Percentiles rank a stretch among this genome's conserved stretches.
phyloP scores from a whole-genome alignment of 768 basidiomycete genomes.

The Podaxis sp. region DNA sequence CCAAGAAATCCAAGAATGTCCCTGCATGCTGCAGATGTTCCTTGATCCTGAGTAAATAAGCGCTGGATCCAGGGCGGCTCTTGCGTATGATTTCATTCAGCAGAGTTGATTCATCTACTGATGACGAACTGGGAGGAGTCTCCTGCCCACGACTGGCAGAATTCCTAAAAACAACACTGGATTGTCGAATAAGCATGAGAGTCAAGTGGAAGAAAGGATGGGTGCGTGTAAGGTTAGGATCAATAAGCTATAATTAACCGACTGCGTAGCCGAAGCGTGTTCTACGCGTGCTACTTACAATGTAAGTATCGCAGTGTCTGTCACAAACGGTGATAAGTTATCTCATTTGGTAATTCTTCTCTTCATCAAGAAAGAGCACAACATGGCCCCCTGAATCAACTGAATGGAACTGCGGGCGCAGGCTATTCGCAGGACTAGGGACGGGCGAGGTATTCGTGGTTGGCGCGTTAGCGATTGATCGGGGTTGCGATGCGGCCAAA shows the following conservation, averaged over 20 bases:
- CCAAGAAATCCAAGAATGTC: not conserved
- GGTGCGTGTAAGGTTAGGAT: not conserved
- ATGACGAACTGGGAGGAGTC: not conserved
- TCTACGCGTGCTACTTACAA: conserved; percentile 1
- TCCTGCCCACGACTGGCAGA: not conserved
- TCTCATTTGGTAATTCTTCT: not conserved
- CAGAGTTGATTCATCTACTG: not conserved
- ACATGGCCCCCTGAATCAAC: not conserved
- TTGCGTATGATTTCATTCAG: not conserved
- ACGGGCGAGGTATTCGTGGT: not conserved
- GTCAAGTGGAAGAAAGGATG: not conserved
- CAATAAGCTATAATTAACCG: not conserved
- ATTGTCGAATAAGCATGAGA: not conserved
- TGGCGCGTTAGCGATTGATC: not conserved
- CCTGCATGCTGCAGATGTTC: conserved; percentile 1
- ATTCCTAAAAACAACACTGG: not conserved
- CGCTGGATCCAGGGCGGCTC: not conserved
- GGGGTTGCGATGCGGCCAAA: not conserved
- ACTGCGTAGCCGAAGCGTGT: not conserved
- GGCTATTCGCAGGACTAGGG: not conserved
- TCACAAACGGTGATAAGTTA: not conserved
- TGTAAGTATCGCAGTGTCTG: not conserved
- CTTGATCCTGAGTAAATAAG: conserved; percentile 5
- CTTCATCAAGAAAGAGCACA: not conserved
- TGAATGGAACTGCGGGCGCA: not conserved